Evolutionary conservation across 257 asterid species (phyloP).

Genomic region (Solanum sitiens): DNA sequence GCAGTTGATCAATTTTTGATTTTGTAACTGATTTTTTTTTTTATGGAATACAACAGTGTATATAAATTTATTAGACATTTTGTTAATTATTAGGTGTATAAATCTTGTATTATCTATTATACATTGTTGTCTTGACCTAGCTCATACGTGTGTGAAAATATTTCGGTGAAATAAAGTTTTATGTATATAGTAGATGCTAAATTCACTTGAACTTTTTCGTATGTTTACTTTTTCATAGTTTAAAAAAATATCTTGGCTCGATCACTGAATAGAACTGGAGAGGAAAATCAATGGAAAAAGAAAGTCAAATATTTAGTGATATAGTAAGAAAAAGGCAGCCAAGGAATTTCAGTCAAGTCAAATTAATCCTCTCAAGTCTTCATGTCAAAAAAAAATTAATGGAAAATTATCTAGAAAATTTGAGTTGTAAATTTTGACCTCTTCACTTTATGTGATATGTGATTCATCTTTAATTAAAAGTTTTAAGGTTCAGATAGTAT

Average conservation of each 20-base stretch:
- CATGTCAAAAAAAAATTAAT: background rate
- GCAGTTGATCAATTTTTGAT: background rate
- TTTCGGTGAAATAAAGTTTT: background rate
- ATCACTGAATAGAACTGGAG: no score
- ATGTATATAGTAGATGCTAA: background rate
- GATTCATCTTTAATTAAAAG: fast-evolving
- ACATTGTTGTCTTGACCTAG: background rate
- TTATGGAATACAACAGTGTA: background rate
- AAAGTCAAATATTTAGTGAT: background rate
- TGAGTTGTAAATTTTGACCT: background rate
- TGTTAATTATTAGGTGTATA: background rate
- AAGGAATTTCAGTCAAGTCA: background rate
- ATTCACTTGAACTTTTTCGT: fast-evolving
- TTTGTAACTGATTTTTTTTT: background rate
- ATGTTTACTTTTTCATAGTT: background rate
- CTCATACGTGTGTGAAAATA: background rate
- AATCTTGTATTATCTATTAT: background rate
- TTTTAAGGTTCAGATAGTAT: background rate
- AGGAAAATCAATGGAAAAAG: background rate
- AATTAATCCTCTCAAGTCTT: background rate
- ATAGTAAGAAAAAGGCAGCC: background rate
- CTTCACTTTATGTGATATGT: background rate
- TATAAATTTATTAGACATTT: background rate
- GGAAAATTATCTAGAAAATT: background rate
- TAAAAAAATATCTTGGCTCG: background rate